Evolutionary conservation across 2,329 filamentous ascomycete species (phyloP), one percentile per base, ranked within the genome.

Genomic region (Myriosclerotinia duriaeana): DNA sequence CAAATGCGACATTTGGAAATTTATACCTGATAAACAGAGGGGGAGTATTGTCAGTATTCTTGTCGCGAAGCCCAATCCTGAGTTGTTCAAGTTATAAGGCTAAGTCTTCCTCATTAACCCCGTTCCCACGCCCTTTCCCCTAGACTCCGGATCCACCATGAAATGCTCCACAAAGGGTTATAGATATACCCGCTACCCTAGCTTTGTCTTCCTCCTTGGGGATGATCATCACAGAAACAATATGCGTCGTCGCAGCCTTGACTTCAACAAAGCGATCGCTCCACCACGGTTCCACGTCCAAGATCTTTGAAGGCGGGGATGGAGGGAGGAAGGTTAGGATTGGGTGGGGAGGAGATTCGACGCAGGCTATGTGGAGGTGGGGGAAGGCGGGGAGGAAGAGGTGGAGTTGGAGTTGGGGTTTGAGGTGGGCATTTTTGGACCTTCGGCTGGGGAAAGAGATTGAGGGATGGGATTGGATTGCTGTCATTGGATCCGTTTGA

Each of bases 141-240:
- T 26, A 71, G 81, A 82, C 55, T 77, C 78, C 15, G 82, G 83
- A 68, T 80, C 81, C 12, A 89, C 79, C 50, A 89, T 78, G 46
- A 89, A 78, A 74, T 86, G 85, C 75, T 89, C 82, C 2, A 89
- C 82, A 12, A 26, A 26, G 26, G 26, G 26, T 26, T 26, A 61
- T 61, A 7, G 42, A 61, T 22, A 61, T 30, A 2, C 58, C 42
- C 20, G 44, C 58, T 22, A 61, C 17, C 5, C 26, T 34, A 15
- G 22, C 26, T 17, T 50, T 22, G 9, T 58, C 40, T 30, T 6
- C 55, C 22, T 44, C 26, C 7, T 30, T 26, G 5, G 55, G 38
- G 20, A 30, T 3, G 30, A 26, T 9, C 15, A 44, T 44, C 2
- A 58, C 40, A 15, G 44, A 58, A 5, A 58, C 1, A 12, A 58